Conservation (phyloP, 768 basidiomycete genomes). For the Lactarius sp. region DNA sequence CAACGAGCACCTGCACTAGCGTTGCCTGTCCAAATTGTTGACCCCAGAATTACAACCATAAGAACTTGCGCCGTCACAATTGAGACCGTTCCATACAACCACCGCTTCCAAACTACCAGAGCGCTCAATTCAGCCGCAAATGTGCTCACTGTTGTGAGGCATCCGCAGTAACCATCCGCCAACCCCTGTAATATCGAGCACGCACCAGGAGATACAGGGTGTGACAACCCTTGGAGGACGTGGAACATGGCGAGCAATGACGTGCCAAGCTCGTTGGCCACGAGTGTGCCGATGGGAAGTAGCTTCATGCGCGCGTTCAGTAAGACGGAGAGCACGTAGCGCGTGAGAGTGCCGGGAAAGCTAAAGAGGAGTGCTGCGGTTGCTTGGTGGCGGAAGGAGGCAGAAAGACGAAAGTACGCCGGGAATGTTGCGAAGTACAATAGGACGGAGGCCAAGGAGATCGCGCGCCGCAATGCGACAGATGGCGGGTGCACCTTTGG, state of each 20-base stretch:
- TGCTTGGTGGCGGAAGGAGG: slow-evolving; percentile 65
- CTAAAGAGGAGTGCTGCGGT: slow-evolving; percentile 87
- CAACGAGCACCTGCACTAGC: slow-evolving; percentile 48
- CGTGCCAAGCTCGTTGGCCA: slow-evolving; percentile 74
- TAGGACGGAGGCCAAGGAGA: slow-evolving; percentile 54
- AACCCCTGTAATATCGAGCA: slow-evolving; percentile 80
- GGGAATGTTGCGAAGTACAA: slow-evolving; percentile 73
- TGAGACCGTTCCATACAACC: slow-evolving; percentile 47
- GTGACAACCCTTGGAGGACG: slow-evolving; percentile 55
- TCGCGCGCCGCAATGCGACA: slow-evolving; percentile 42
- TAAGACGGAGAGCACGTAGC: slow-evolving; percentile 68
- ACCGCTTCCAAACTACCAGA: slow-evolving; percentile 52
- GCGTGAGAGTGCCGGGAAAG: slow-evolving; percentile 82
- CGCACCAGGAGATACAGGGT: slow-evolving; percentile 43
- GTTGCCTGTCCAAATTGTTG: slow-evolving; percentile 50
- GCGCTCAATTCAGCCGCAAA: slow-evolving; percentile 76
- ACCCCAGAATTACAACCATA: slow-evolving; percentile 67
- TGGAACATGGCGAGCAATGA: slow-evolving; percentile 72
- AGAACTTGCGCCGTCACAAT: slow-evolving; percentile 56
- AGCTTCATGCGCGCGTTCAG: slow-evolving; percentile 61
- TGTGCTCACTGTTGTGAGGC: slow-evolving; percentile 90
- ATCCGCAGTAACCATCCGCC: slow-evolving; percentile 90
- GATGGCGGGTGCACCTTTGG: slow-evolving; percentile 41
- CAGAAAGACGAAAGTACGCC: slow-evolving; percentile 70
- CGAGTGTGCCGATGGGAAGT: slow-evolving; percentile 76